Conservation (phyloP, 306 rosid species). For the Cercis canadensis region DNA sequence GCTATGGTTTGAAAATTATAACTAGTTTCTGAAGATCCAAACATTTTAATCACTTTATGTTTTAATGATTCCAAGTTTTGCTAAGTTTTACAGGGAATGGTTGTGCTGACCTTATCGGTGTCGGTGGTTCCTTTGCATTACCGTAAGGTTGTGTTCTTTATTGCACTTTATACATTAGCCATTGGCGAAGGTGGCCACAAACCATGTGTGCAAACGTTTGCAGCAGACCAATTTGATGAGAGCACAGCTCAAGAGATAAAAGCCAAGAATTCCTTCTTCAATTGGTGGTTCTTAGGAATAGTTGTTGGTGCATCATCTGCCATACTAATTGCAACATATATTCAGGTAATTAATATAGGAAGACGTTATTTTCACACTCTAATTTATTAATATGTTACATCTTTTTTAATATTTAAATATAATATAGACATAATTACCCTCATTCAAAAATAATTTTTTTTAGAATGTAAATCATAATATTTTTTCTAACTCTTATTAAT, state of each 20-base stretch:
- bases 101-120: slow-evolving; percentile 41
- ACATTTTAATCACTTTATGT: too few relatives aligned
- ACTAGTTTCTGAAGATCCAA: too few relatives aligned
- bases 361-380: too few relatives aligned
- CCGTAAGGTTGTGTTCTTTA: slow-evolving; percentile 31
- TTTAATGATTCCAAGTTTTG: not conserved
- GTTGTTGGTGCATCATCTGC: slow-evolving; percentile 37
- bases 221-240: slow-evolving; percentile 64
- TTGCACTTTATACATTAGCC: slow-evolving; percentile 44
- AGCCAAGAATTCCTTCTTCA: too few relatives aligned
- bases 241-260: slow-evolving; percentile 32
- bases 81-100: slow-evolving; percentile 39
- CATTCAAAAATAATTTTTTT: too few relatives aligned
- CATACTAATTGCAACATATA: slow-evolving; percentile 35
- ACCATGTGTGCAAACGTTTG: slow-evolving; percentile 63
- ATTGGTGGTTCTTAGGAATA: slow-evolving; percentile 61
- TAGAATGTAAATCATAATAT: too few relatives aligned
- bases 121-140: slow-evolving; percentile 19
- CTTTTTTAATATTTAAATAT: too few relatives aligned
- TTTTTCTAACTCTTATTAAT: too few relatives aligned
- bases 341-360: slow-evolving; percentile 44
- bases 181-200: slow-evolving; percentile 60
- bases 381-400: too few relatives aligned
- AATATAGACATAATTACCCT: too few relatives aligned
- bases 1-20: too few relatives aligned